phyloP scores from a whole-genome alignment of 495 filamentous ascomycete genomes.

The Viridothelium virens region DNA sequence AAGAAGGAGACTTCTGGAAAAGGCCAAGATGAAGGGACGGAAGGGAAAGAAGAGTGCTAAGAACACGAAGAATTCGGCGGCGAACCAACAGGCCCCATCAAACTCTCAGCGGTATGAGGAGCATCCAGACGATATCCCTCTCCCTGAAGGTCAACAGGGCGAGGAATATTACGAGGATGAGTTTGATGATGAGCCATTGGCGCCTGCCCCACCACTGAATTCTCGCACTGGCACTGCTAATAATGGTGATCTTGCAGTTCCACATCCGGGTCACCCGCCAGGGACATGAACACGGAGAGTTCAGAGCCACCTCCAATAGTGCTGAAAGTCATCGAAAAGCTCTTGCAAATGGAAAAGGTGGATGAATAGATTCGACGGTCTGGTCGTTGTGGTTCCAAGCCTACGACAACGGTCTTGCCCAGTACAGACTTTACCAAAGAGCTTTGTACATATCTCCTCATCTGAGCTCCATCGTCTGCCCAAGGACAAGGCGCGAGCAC shows the following conservation, averaged over 20 bases:
- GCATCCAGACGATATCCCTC: constrained; percentile 2
- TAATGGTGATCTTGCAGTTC: not conserved
- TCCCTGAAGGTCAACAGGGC: constrained; percentile 6
- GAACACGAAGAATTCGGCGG: constrained; percentile 39
- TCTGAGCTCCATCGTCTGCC: not conserved
- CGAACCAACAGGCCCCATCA: not conserved
- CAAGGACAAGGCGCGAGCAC: not conserved
- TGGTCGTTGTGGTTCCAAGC: not conserved
- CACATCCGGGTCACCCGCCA: not conserved
- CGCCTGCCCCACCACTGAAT: not conserved
- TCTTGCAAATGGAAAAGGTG: too few species aligned
- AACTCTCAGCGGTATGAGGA: constrained; percentile 11
- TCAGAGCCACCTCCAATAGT: not conserved
- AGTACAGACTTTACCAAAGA: not conserved
- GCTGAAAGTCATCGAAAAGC: too few species aligned
- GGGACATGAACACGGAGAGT: not conserved
- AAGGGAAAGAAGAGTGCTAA: constrained; percentile 69
- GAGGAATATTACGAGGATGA: constrained; percentile 4
- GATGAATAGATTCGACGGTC: not conserved
- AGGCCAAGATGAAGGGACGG: constrained; percentile 88
- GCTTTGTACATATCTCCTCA: not conserved
- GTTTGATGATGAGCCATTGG: constrained; percentile 9
- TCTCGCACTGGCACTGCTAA: not conserved
- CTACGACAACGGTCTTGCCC: not conserved
- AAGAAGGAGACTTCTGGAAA: constrained; percentile 77